Base-by-base conservation (phyloP, 1,139 yeast genomes). In the Pichia inconspicua region DNA sequence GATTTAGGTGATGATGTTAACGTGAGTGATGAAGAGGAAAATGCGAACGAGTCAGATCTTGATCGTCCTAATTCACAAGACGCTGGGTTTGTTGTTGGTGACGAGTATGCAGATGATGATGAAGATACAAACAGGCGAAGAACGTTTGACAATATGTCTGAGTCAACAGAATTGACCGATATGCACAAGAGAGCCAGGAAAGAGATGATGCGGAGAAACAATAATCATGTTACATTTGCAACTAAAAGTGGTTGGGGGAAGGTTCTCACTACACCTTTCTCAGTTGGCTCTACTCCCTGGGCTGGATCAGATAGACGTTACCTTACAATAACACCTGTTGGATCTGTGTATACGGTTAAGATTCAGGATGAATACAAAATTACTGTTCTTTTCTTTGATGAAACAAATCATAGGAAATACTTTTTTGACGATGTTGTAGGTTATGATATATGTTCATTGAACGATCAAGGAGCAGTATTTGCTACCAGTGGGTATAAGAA, bases 231-330 rank as follows among this genome's bases (percentile, higher is more conserved):
- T 10, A 38, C 40, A 11, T 36, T 50, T n/a, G 38, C 40, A 31
- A 25, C 45, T 34, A 43, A 38, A 34, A 36, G 46, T 8, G 53
- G 53, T 11, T 50, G 53, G 53, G 50, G 50, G 22, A 44, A 37
- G 30, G 27, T 46, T n/a, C 19, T 50, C 15, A 46, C 52, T 2
- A 63, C 58, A 45, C 79, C 80, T 6, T 69, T 67, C 46, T 71
- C 77, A 6, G 87, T 89, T 1, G 97, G 97, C 1, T 78, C 85
- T 4, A 89, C 97, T 0, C 96, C 96, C 0, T 92, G 94, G 81
- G 70, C 67, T 37, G 69, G 74, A 45, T 50, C 53, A 5, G 77
- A 68, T 48, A 77, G 95, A 64, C 73, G 96, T 50, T 90, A 89
- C 60, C 68, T 92, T 47, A 80, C 88, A 34, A 85, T 92, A 76